These are phyloP conservation scores for Aristolochia californica DNA, from an alignment of 164 flowering plant genomes.

Conservation along the genomic window DNA sequence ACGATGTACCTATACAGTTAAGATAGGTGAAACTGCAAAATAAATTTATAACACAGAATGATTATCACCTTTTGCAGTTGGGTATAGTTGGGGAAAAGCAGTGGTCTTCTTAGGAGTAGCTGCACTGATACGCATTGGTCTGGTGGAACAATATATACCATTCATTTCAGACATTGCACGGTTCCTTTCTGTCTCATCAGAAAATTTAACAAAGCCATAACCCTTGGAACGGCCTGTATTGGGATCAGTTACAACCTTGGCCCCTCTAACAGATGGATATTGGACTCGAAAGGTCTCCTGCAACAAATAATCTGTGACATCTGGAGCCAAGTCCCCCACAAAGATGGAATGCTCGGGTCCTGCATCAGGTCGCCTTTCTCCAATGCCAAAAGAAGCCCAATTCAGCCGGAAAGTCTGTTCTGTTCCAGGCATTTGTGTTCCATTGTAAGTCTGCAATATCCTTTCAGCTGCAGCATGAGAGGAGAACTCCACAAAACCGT, in stretches of 20 bases:
- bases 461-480: constrained; percentile 90
- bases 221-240: constrained; percentile 91
- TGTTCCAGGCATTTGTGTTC: constrained; percentile 89
- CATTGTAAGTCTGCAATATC: constrained; percentile 70
- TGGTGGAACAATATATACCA: constrained; percentile 83
- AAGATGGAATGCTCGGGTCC: constrained; percentile 97
- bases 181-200: constrained; percentile 85
- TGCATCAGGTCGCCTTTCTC: constrained; percentile 74
- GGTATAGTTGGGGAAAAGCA: constrained; percentile 53
- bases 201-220: constrained; percentile 95
- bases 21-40: neutral
- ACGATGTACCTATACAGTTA: neutral
- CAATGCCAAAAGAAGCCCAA: constrained; percentile 97
- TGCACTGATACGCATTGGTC: constrained; percentile 96
- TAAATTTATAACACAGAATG: neutral
- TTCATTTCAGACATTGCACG: constrained; percentile 97
- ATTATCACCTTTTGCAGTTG: constrained; percentile 55
- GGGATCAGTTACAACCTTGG: constrained; percentile 96
- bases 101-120: constrained; percentile 89
- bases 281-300: constrained; percentile 82
- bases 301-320: constrained; percentile 88
- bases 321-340: constrained; percentile 97
- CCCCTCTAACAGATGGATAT: constrained; percentile 93
- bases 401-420: constrained; percentile 77
- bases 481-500: constrained; percentile 87